phyloP scores from a whole-genome alignment of 225 moss, liverwort and hornwort genomes.

The Polytrichum commune region DNA sequence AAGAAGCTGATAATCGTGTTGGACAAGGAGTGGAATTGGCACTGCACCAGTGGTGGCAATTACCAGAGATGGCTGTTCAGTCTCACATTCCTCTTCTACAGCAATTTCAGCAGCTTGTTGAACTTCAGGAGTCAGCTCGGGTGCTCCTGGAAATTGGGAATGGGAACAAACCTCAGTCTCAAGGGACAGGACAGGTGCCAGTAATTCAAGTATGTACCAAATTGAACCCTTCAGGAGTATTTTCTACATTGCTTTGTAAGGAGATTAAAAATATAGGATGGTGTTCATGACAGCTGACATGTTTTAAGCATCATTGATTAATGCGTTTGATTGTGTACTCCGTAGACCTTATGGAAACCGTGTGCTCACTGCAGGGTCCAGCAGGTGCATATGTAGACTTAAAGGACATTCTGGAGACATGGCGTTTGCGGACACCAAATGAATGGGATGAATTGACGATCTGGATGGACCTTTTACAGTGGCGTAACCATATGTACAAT shows the following conservation, averaged over 20 bases:
- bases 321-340: not conserved
- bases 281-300: not conserved
- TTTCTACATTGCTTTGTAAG: no score
- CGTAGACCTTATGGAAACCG: not conserved
- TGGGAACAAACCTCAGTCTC: conserved; percentile 82
- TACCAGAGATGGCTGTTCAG: conserved; percentile 98
- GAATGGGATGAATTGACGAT: conserved; percentile 97
- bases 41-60: conserved; percentile 98
- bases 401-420: conserved; percentile 97
- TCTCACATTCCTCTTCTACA: conserved; percentile 98
- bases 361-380: conserved; percentile 50
- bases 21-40: conserved; percentile 95
- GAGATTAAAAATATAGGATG: no score
- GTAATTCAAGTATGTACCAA: conserved; percentile 59
- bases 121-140: conserved; percentile 95
- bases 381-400: conserved; percentile 90
- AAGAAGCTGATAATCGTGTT: conserved; percentile 83
- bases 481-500: conserved; percentile 99
- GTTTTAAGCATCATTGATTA: not conserved
- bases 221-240: not conserved
- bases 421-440: conserved; percentile 95
- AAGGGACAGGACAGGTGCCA: conserved; percentile 74
- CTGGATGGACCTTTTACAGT: conserved; percentile 93
- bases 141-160: conserved; percentile 95
- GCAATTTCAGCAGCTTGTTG: conserved; percentile 98